A percentile compares a stretch with the other conserved stretches of the same genome.
Conservation (phyloP, 345 rosid species). For the Citrus mangshanensis region DNA sequence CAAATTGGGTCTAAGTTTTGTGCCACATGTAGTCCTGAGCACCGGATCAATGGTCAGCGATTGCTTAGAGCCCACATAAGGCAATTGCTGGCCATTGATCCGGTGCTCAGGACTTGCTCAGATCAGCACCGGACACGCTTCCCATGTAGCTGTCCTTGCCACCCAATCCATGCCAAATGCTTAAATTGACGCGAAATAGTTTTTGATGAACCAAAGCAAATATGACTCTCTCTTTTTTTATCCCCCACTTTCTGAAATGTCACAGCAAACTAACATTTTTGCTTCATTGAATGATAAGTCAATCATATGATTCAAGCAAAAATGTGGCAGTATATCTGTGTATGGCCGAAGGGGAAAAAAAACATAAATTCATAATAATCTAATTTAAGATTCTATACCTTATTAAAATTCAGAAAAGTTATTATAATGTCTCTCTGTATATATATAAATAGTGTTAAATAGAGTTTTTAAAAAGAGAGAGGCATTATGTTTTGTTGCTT, state of each 20-base stretch:
- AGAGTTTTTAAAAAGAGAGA: too few relatives aligned
- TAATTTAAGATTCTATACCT: too few relatives aligned
- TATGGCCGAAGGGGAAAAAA: neutral
- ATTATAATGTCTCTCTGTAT: too few relatives aligned
- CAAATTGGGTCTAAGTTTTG: neutral
- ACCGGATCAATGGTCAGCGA: too few relatives aligned
- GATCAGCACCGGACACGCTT: too few relatives aligned
- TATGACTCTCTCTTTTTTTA: neutral
- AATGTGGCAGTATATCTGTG: neutral
- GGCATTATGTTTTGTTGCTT: neutral
- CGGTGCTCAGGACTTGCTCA: too few relatives aligned
- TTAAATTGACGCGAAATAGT: too few relatives aligned
- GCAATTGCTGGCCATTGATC: too few relatives aligned
- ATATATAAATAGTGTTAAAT: neutral
- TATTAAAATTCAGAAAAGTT: too few relatives aligned
- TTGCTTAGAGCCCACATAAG: fast-evolving
- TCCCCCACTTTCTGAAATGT: neutral
- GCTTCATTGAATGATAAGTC: neutral
- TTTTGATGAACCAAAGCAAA: neutral
- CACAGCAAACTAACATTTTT: neutral
- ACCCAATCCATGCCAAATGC: neutral
- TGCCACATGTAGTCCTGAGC: neutral
- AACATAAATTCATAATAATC: too few relatives aligned
- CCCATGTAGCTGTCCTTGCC: neutral
- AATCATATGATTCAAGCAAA: neutral